Evolutionary conservation across 257 asterid species (phyloP).

Genomic region (Petrea volubilis): DNA sequence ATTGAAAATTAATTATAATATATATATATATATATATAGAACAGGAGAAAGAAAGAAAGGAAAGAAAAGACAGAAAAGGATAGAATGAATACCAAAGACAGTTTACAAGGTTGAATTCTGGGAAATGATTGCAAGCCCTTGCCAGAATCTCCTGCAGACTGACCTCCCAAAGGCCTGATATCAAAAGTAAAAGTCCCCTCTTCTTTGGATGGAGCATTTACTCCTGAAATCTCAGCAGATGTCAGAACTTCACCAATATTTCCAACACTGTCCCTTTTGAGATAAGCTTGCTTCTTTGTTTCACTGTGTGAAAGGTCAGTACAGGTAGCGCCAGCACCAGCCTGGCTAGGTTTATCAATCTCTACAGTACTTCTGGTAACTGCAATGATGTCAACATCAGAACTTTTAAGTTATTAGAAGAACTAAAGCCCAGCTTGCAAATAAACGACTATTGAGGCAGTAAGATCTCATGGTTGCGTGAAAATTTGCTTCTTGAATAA

Average conservation of each 20-base stretch:
- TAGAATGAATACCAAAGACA: slow-evolving; percentile 48
- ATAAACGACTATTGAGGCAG: slow-evolving; percentile 1
- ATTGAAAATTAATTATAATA: background rate
- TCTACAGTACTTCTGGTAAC: slow-evolving; percentile 41
- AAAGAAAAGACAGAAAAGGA: slow-evolving; percentile 6
- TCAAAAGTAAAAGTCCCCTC: slow-evolving; percentile 66
- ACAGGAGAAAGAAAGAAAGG: background rate
- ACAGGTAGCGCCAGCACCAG: slow-evolving; percentile 27
- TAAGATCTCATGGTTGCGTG: slow-evolving; percentile 7
- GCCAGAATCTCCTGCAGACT: slow-evolving; percentile 45
- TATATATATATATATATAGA: slow-evolving; percentile 2
- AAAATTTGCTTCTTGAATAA: slow-evolving; percentile 13
- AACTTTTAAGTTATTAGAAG: slow-evolving; percentile 13
- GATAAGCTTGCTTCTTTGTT: slow-evolving; percentile 27
- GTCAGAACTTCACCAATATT: slow-evolving; percentile 27
- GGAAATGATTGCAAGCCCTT: slow-evolving; percentile 42
- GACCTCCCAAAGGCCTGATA: slow-evolving; percentile 49
- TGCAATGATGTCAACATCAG: slow-evolving; percentile 36
- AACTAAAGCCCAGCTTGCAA: background rate
- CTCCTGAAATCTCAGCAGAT: slow-evolving; percentile 33
- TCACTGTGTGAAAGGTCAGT: slow-evolving; percentile 40
- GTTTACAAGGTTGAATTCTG: slow-evolving; percentile 46
- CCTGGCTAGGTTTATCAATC: slow-evolving; percentile 36
- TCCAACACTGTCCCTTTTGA: slow-evolving; percentile 26
- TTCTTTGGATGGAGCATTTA: slow-evolving; percentile 40